These are phyloP conservation scores for Paramecium sexaurelia DNA, from an alignment of 73 alveolate genomes.

Conservation along the genomic window DNA sequence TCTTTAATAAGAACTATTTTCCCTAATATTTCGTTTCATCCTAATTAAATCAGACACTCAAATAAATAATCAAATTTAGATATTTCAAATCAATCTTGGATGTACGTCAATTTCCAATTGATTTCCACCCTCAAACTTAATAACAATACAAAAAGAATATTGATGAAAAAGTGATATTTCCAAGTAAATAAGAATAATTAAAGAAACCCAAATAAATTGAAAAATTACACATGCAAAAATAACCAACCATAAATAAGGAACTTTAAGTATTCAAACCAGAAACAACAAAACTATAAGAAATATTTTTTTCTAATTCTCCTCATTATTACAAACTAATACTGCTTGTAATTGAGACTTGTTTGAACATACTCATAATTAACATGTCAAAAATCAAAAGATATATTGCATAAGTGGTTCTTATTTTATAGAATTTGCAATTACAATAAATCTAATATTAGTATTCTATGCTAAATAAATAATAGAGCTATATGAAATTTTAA, in stretches of 20 bases:
- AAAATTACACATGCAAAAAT: not conserved
- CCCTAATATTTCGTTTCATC: slow-evolving; percentile 19
- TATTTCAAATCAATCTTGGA: not conserved
- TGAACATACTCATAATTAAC: slow-evolving; percentile 20
- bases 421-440: not conserved
- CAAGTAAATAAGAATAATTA: not conserved
- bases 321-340: slow-evolving; percentile 9
- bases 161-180: not conserved
- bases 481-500: not conserved
- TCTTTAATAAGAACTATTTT: not conserved
- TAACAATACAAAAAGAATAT: not conserved
- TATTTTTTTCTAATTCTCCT: slow-evolving; percentile 30
- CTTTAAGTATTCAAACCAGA: not conserved
- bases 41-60: not conserved
- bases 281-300: not conserved
- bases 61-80: not conserved
- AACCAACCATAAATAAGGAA: not conserved
- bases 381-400: not conserved
- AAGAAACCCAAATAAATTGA: slow-evolving; percentile 29
- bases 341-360: not conserved
- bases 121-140: not conserved
- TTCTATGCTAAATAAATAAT: not conserved
- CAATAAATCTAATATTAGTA: not conserved
- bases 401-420: no score
- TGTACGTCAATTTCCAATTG: not conserved